Evolutionary conservation across 768 basidiomycete species (phyloP).

Genomic region (Tulasnella sp.): DNA sequence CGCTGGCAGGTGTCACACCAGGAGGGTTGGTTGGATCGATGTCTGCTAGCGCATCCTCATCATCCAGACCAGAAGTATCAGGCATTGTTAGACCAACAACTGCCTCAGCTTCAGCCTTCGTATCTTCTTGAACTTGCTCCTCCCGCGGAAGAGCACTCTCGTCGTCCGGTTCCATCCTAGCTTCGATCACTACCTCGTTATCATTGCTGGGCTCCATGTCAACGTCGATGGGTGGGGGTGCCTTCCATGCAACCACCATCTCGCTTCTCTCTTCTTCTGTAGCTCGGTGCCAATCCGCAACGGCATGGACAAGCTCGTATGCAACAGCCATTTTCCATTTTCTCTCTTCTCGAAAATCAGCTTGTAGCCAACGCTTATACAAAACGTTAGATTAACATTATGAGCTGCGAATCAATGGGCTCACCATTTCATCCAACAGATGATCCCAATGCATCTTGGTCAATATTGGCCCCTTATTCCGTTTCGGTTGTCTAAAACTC

Average conservation of each 20-base stretch:
- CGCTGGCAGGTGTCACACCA: neutral
- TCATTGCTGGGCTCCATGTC: neutral
- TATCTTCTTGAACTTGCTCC: slow-evolving; percentile 29
- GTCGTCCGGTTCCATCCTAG: neutral
- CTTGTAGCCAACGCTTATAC: slow-evolving; percentile 85
- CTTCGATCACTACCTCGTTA: slow-evolving; percentile 5
- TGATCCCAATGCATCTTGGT: slow-evolving; percentile 91
- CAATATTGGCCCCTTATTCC: slow-evolving; percentile 69
- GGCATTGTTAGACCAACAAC: slow-evolving; percentile 4
- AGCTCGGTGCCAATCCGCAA: slow-evolving; percentile 79
- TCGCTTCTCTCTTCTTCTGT: slow-evolving; percentile 48
- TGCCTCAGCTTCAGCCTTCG: slow-evolving; percentile 28
- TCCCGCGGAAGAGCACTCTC: slow-evolving; percentile 18
- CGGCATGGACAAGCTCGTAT: slow-evolving; percentile 64
- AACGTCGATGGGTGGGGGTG: slow-evolving; percentile 13
- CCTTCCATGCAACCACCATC: slow-evolving; percentile 33
- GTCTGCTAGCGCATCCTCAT: neutral
- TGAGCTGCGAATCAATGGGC: slow-evolving; percentile 20
- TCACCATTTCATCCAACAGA: slow-evolving; percentile 89
- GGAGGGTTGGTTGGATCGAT: neutral
- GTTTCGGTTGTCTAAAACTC: slow-evolving; percentile 93
- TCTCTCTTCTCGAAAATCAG: slow-evolving; percentile 88
- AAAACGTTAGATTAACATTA: neutral
- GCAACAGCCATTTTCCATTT: slow-evolving; percentile 84
- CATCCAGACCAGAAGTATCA: neutral